These are phyloP conservation scores for Entomophthora muscae DNA, from an alignment of 371 early-diverging fungal genomes.

Conservation along the genomic window DNA sequence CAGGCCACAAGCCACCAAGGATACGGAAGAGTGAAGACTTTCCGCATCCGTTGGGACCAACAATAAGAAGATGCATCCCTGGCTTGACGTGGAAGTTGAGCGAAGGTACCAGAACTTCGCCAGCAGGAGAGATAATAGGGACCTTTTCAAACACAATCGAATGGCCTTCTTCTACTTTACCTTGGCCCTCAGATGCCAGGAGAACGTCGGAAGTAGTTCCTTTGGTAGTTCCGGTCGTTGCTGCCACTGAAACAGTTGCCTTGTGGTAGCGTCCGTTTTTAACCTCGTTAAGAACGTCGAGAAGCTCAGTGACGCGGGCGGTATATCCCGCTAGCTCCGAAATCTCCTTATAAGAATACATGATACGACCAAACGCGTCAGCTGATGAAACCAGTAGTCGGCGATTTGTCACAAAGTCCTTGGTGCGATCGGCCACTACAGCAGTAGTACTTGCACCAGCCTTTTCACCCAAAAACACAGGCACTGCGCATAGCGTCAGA, in stretches of 20 bases:
- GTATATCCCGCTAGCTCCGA: slow-evolving; percentile 85
- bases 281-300: slow-evolving; percentile 69
- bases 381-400: slow-evolving; percentile 61
- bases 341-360: slow-evolving; percentile 81
- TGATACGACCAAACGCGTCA: slow-evolving; percentile 78
- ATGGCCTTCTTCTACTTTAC: slow-evolving; percentile 32
- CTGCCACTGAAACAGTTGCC: slow-evolving; percentile 31
- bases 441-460: not conserved
- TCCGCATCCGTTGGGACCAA: slow-evolving; percentile 93
- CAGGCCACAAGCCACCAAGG: slow-evolving; percentile 87
- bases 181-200: slow-evolving; percentile 32
- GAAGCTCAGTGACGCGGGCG: slow-evolving; percentile 52
- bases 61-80: slow-evolving; percentile 79
- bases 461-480: slow-evolving; percentile 59
- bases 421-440: slow-evolving; percentile 4
- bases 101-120: slow-evolving; percentile 78
- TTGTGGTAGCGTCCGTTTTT: slow-evolving; percentile 48
- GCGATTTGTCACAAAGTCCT: slow-evolving; percentile 79
- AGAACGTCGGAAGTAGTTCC: slow-evolving; percentile 25
- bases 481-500: slow-evolving; percentile 68
- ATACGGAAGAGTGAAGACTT: slow-evolving; percentile 91
- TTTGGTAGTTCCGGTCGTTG: slow-evolving; percentile 18
- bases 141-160: slow-evolving; percentile 79
- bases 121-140: slow-evolving; percentile 90
- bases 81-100: slow-evolving; percentile 76